Evolutionary conservation across 2,329 filamentous ascomycete species (phyloP).

Genomic region (Hymenoscyphus salicellus): DNA sequence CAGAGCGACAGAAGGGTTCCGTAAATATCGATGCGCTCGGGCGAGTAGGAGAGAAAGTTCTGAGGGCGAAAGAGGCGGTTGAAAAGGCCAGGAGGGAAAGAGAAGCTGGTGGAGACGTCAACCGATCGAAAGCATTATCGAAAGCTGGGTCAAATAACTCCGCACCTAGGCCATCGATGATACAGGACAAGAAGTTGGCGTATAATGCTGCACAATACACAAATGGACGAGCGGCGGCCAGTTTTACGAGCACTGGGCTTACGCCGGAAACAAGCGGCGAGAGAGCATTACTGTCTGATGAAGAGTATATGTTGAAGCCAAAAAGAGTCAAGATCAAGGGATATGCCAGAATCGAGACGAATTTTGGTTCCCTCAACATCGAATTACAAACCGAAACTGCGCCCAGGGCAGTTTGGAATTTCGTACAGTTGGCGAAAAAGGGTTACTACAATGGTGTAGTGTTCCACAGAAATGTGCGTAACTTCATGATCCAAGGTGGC

Average conservation of each 20-base stretch:
- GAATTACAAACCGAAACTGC: conserved; percentile 89
- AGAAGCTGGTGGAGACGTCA: conserved; percentile 56
- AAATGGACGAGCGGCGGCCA: conserved; percentile 85
- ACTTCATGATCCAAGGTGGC: conserved; percentile 97
- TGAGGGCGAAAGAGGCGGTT: conserved; percentile 91
- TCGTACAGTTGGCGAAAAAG: conserved; percentile 79
- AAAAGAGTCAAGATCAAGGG: conserved; percentile 85
- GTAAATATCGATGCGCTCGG: conserved; percentile 82
- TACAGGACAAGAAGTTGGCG: conserved; percentile 58
- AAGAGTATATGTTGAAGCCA: conserved; percentile 95
- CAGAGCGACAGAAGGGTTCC: conserved; percentile 60
- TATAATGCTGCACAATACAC: conserved; percentile 90
- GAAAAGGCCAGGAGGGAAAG: conserved; percentile 80
- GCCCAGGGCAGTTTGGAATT: conserved; percentile 95
- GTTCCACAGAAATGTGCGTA: conserved; percentile 92
- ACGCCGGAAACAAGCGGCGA: conserved; percentile 89
- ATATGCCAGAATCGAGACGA: conserved; percentile 87
- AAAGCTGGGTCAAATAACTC: conserved; percentile 38
- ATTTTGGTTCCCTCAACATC: conserved; percentile 77
- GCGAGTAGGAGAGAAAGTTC: conserved; percentile 73
- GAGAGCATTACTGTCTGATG: conserved; percentile 80
- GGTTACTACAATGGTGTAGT: conserved; percentile 82
- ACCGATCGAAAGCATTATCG: conserved; percentile 44
- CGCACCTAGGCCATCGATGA: conserved; percentile 42
- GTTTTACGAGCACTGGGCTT: conserved; percentile 90